These are phyloP conservation scores for Globisporangium splendens DNA, from an alignment of 352 stramenopile species.

Conservation along the genomic window DNA sequence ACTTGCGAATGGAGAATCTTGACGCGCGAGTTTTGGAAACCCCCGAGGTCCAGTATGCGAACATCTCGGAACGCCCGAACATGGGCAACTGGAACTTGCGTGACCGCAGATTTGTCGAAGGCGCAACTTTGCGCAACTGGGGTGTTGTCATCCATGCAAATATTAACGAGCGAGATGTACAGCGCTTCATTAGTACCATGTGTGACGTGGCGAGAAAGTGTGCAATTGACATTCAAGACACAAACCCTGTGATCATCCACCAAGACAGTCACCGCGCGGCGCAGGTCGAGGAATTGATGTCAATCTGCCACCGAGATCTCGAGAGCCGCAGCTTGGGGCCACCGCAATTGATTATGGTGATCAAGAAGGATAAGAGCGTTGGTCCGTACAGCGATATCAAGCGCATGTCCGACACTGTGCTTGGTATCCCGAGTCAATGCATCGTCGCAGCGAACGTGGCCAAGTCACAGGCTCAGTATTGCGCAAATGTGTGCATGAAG, in stretches of 20 bases:
- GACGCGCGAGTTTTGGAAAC: constrained; percentile 48
- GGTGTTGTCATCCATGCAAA: constrained; percentile 48
- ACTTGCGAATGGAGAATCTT: constrained; percentile 43
- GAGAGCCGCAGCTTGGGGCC: constrained; percentile 24
- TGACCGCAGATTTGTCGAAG: constrained; percentile 64
- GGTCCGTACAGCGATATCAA: constrained; percentile 68
- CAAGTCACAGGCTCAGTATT: constrained; percentile 49
- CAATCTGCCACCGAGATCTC: constrained; percentile 46
- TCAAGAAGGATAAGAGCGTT: constrained; percentile 44
- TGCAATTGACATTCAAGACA: constrained; percentile 37
- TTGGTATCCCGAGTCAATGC: constrained; percentile 72
- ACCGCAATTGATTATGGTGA: constrained; percentile 60
- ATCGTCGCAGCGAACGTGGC: constrained; percentile 49
- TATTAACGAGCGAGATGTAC: constrained; percentile 27
- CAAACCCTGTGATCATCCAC: constrained; percentile 38
- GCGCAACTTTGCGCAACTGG: constrained; percentile 48
- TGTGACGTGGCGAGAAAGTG: constrained; percentile 30
- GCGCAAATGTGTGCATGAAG: constrained; percentile 64
- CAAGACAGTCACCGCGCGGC: constrained; percentile 27
- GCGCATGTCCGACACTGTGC: constrained; percentile 56
- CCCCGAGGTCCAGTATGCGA: constrained; percentile 60
- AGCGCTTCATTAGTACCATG: constrained; percentile 42
- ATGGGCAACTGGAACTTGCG: constrained; percentile 75
- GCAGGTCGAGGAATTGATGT: constrained; percentile 60
- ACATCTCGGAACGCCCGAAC: constrained; percentile 54